phyloP scores from a whole-genome alignment of 1,284 basidiomycete genomes.

The Irpex lacteus region DNA sequence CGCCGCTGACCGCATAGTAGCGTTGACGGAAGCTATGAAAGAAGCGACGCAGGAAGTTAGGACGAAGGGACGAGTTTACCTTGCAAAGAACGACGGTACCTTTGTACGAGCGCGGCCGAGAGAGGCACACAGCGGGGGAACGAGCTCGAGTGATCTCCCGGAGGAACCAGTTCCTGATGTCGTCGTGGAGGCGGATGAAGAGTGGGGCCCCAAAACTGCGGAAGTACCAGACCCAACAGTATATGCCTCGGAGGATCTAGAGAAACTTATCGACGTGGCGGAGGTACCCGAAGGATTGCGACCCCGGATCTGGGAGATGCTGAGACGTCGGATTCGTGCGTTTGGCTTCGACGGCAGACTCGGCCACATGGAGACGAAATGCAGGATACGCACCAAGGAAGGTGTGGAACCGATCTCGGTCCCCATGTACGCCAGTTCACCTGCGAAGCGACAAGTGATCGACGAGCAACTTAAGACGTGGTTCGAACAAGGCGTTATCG shows the following conservation, averaged over 20 bases:
- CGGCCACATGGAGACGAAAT: neutral
- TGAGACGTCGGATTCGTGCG: neutral
- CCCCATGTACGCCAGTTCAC: too few relatives aligned
- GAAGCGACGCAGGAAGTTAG: too few relatives aligned
- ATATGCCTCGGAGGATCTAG: neutral
- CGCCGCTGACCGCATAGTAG: too few relatives aligned
- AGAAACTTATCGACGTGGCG: conserved; percentile 6
- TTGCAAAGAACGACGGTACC: too few relatives aligned
- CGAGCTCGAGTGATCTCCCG: neutral
- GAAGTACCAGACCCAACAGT: neutral
- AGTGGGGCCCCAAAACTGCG: conserved; percentile 8
- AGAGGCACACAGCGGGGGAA: neutral
- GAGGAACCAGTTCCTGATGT: neutral
- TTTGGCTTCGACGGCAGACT: neutral
- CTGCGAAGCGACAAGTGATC: too few relatives aligned
- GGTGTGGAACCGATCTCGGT: too few relatives aligned
- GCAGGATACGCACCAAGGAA: neutral
- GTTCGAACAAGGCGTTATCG: too few relatives aligned
- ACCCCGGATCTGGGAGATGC: neutral
- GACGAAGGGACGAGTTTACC: too few relatives aligned
- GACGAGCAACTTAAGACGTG: too few relatives aligned
- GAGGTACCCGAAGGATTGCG: neutral
- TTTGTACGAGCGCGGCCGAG: too few relatives aligned
- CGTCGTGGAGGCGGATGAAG: neutral
- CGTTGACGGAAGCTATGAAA: too few relatives aligned